Percentiles rank a stretch among this genome's conserved stretches.
Evolutionary conservation across 2,329 filamentous ascomycete genomes (phyloP).

Genomic region (Fusarium armeniacum): DNA sequence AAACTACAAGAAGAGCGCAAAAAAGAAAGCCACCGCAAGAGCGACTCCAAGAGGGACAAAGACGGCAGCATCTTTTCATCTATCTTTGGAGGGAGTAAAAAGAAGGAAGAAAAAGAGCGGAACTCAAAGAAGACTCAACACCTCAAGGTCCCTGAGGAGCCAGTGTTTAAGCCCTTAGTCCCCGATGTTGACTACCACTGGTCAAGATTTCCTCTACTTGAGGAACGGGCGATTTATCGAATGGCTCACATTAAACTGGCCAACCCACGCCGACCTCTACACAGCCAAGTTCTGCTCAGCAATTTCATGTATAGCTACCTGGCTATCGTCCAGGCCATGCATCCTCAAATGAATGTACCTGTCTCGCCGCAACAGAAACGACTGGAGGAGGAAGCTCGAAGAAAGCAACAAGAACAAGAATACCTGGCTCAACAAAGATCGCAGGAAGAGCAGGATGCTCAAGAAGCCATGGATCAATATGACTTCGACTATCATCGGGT

Average conservation of each 20-base stretch:
- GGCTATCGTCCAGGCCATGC: slow-evolving; percentile 98
- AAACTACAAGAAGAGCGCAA: slow-evolving; percentile 86
- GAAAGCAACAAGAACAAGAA: slow-evolving; percentile 65
- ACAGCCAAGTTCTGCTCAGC: slow-evolving; percentile 95
- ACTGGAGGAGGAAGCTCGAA: slow-evolving; percentile 67
- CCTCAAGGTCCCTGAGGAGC: slow-evolving; percentile 84
- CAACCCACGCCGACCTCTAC: slow-evolving; percentile 91
- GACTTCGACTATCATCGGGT: slow-evolving; percentile 68
- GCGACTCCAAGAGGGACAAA: slow-evolving; percentile 89
- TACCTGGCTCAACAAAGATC: slow-evolving; percentile 63
- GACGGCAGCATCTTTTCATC: slow-evolving; percentile 94
- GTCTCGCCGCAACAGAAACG: slow-evolving; percentile 81
- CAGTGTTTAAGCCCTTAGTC: slow-evolving; percentile 76
- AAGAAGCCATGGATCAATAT: slow-evolving; percentile 65
- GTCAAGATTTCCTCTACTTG: slow-evolving; percentile 93
- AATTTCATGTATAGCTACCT: slow-evolving; percentile 99
- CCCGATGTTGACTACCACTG: slow-evolving; percentile 96
- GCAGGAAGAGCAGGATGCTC: slow-evolving; percentile 61
- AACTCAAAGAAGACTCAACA: slow-evolving; percentile 80
- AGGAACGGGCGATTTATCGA: slow-evolving; percentile 96
- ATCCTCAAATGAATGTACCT: slow-evolving; percentile 94
- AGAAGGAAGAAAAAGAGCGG: slow-evolving; percentile 83
- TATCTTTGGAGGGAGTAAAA: slow-evolving; percentile 91
- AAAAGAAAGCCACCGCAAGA: slow-evolving; percentile 82
- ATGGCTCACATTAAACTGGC: slow-evolving; percentile 99